Percentiles rank a stretch among this genome's conserved stretches.
Conservation (phyloP, 306 rosid species). For the Cucumis cinereus region DNA sequence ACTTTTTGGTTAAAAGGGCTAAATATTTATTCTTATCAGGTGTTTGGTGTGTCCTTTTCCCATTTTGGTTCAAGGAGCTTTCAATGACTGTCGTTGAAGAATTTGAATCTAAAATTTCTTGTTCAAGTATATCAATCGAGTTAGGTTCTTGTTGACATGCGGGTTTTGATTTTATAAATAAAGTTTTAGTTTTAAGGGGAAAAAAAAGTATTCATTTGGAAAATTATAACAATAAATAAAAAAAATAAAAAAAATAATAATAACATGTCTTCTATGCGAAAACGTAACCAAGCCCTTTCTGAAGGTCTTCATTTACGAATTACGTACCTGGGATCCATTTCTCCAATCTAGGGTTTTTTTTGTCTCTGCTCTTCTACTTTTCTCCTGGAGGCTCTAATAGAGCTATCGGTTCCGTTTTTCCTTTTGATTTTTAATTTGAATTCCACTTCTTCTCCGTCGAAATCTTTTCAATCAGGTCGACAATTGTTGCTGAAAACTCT, state of each 20-base stretch:
- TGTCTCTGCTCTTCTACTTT: background rate
- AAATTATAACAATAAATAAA: background rate
- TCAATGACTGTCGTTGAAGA: too few relatives aligned
- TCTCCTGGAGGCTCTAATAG: background rate
- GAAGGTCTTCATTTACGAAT: background rate
- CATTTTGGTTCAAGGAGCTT: too few relatives aligned
- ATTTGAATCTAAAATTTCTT: too few relatives aligned
- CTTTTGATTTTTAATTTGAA: background rate
- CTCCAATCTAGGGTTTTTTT: background rate
- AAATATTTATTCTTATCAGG: too few relatives aligned
- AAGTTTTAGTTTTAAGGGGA: too few relatives aligned
- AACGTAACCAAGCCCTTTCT: background rate
- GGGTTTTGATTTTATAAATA: too few relatives aligned
- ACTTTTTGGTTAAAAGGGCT: too few relatives aligned
- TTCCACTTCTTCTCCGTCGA: background rate
- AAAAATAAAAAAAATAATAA: background rate
- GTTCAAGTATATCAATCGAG: too few relatives aligned
- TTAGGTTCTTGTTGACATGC: too few relatives aligned
- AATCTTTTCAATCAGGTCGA: background rate
- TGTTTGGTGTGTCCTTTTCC: too few relatives aligned
- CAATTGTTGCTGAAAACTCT: background rate
- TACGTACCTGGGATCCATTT: background rate
- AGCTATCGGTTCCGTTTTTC: background rate
- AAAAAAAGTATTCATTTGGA: background rate
- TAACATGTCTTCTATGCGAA: background rate